Percentiles rank a stretch among this genome's conserved stretches.
Conservation (phyloP, 148 eudicot species). For the Amaranthus cruentus region DNA sequence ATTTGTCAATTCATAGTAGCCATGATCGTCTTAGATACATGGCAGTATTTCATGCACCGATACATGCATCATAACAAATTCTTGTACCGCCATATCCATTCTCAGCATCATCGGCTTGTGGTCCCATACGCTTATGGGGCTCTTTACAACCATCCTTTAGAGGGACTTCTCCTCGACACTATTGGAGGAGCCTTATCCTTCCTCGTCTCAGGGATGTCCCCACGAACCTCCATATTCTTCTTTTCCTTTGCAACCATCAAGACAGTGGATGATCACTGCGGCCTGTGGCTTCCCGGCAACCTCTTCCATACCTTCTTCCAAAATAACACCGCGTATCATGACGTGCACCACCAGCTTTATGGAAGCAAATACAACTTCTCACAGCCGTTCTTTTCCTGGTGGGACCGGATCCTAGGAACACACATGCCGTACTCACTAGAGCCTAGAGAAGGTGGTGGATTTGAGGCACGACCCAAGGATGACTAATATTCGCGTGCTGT, state of each 20-base stretch:
- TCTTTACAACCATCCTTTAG: slow-evolving; percentile 71
- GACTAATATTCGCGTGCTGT: slow-evolving; percentile 27
- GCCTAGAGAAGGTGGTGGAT: slow-evolving; percentile 65
- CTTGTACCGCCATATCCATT: slow-evolving; percentile 68
- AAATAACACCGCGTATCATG: slow-evolving; percentile 88
- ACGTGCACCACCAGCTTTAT: slow-evolving; percentile 89
- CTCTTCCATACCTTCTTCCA: slow-evolving; percentile 63
- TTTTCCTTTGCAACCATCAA: slow-evolving; percentile 84
- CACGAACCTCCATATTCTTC: slow-evolving; percentile 70
- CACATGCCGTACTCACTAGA: slow-evolving; percentile 81
- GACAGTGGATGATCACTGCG: slow-evolving; percentile 91
- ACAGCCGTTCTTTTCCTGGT: slow-evolving; percentile 82
- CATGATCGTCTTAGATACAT: slow-evolving; percentile 78
- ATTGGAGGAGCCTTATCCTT: slow-evolving; percentile 66
- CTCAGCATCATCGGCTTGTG: slow-evolving; percentile 80
- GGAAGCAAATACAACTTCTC: slow-evolving; percentile 87
- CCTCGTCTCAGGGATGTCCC: slow-evolving; percentile 79
- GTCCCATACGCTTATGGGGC: slow-evolving; percentile 89
- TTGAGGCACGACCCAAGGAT: slow-evolving; percentile 85
- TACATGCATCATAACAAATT: slow-evolving; percentile 92
- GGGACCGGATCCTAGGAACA: slow-evolving; percentile 91
- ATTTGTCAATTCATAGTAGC: slow-evolving; percentile 51
- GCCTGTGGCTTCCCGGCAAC: slow-evolving; percentile 85
- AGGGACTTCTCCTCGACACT: slow-evolving; percentile 68
- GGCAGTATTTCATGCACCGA: slow-evolving; percentile 95